Percentiles rank a stretch among this genome's conserved stretches.
These are phyloP conservation scores for Pseudozyma hubeiensis DNA, from an alignment of 1,284 basidiomycete genomes.

Conservation along the genomic window DNA sequence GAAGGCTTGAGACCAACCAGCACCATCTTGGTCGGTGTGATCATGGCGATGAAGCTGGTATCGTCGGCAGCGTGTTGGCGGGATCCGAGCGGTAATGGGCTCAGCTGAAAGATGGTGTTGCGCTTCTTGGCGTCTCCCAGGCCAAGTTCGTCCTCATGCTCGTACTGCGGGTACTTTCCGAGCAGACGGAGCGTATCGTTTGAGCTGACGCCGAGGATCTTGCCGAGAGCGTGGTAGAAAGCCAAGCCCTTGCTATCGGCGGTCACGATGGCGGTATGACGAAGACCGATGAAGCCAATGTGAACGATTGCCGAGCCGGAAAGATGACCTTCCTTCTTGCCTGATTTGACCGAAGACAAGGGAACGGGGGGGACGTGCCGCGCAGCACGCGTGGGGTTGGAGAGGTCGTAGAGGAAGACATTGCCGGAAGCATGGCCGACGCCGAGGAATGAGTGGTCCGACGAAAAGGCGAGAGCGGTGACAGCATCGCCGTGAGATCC, in stretches of 20 bases:
- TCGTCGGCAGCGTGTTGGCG: conserved; percentile 80
- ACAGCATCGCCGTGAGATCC: conserved; percentile 74
- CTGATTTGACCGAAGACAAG: conserved; percentile 77
- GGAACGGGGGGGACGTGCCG: conserved; percentile 81
- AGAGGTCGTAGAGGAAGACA: conserved; percentile 87
- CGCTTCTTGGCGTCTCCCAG: conserved; percentile 31
- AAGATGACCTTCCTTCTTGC: conserved; percentile 92
- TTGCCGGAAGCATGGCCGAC: conserved; percentile 88
- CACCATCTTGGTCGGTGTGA: conserved; percentile 90
- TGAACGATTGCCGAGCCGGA: conserved; percentile 84
- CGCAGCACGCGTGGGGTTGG: conserved; percentile 73
- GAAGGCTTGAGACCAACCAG: conserved; percentile 91
- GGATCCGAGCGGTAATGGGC: conserved; percentile 84
- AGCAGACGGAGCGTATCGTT: conserved; percentile 93
- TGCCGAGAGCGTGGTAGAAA: conserved; percentile 95
- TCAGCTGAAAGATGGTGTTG: conserved; percentile 79
- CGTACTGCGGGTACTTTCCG: conserved; percentile 77
- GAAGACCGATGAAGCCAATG: conserved; percentile 88
- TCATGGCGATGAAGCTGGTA: conserved; percentile 85
- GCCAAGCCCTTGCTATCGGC: conserved; percentile 91
- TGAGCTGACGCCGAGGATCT: conserved; percentile 93
- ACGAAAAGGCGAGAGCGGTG: conserved; percentile 88
- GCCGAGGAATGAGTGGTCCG: conserved; percentile 92
- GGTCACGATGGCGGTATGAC: conserved; percentile 92
- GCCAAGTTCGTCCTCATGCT: conserved; percentile 39